A percentile compares a stretch with the other conserved stretches of the same genome.
phyloP scores from a whole-genome alignment of 441 rosid genomes.

The Populus hybrid region DNA sequence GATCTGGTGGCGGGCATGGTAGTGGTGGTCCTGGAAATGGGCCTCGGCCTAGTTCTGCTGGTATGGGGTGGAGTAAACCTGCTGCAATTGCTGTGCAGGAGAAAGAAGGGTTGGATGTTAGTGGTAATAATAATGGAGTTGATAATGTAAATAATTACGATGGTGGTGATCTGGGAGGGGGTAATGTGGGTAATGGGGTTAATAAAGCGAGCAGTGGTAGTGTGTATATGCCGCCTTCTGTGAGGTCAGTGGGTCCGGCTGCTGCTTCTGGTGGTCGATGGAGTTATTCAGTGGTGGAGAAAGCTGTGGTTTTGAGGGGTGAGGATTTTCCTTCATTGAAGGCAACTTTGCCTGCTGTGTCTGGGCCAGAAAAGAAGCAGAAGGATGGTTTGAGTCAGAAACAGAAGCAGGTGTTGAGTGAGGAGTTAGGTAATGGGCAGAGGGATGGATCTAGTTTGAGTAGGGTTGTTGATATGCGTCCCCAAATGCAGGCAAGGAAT shows the following conservation, averaged over 20 bases:
- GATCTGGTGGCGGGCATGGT: constrained; percentile 52
- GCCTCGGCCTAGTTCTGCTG: constrained; percentile 68
- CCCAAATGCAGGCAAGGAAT: constrained; percentile 49
- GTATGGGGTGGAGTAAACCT: constrained; percentile 90
- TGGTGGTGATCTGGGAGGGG: constrained; percentile 36
- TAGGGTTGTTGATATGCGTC: constrained; percentile 54
- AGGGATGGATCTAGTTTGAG: constrained; percentile 33
- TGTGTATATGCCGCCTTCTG: constrained; percentile 50
- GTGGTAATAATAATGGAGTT: constrained; percentile 21
- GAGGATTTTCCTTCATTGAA: constrained; percentile 95
- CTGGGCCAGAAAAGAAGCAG: constrained; percentile 63
- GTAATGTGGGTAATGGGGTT: constrained; percentile 41
- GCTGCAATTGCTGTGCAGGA: constrained; percentile 51
- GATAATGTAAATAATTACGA: constrained; percentile 13
- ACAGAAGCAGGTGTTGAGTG: constrained; percentile 49
- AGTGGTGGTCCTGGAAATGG: constrained; percentile 79
- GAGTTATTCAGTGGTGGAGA: constrained; percentile 38
- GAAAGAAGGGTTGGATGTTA: constrained; percentile 38
- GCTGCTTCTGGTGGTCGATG: constrained; percentile 33
- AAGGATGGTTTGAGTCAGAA: constrained; percentile 66
- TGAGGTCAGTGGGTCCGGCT: constrained; percentile 32
- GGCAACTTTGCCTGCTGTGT: constrained; percentile 61
- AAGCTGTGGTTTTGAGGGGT: constrained; percentile 68
- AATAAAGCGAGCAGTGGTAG: constrained; percentile 41
- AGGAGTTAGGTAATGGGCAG: constrained; percentile 41